phyloP scores from a whole-genome alignment of 2,329 filamentous ascomycete species.

The Paraphaeosphaeria minitans region DNA sequence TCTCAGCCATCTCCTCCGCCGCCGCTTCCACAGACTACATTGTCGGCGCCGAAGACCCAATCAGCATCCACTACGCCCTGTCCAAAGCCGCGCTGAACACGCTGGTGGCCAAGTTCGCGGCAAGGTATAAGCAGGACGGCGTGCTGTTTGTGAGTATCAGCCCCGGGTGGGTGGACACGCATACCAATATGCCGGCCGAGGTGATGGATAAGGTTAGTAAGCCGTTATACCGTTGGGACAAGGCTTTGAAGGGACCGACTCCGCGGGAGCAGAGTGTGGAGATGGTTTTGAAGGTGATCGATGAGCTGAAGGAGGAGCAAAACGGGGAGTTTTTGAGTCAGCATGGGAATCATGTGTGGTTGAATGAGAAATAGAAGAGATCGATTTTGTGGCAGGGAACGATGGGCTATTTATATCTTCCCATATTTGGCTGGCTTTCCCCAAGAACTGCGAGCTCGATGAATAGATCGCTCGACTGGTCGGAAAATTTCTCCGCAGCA shows the following conservation, averaged over 20 bases:
- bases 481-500: no score
- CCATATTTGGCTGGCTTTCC: no score
- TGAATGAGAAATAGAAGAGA: conserved; percentile 1
- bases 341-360: conserved; percentile 18
- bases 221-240: not conserved
- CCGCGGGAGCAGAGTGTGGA: conserved; percentile 16
- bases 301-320: conserved; percentile 9
- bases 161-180: conserved; percentile 28
- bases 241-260: conserved; percentile 17
- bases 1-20: conserved; percentile 48
- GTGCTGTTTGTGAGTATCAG: conserved; percentile 28
- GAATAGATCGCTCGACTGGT: no score
- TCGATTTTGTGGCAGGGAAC: no score
- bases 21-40: conserved; percentile 42
- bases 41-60: conserved; percentile 25
- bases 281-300: conserved; percentile 20
- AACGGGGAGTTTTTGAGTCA: conserved; percentile 19
- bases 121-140: conserved; percentile 33
- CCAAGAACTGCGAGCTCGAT: no score
- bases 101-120: conserved; percentile 49
- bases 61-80: conserved; percentile 42
- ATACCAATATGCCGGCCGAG: conserved; percentile 13
- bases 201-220: not conserved
- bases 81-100: conserved; percentile 52
- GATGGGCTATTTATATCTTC: no score